Evolutionary conservation across 1,284 basidiomycete species (phyloP).

Genomic region (Laetiporus sulphureus): DNA sequence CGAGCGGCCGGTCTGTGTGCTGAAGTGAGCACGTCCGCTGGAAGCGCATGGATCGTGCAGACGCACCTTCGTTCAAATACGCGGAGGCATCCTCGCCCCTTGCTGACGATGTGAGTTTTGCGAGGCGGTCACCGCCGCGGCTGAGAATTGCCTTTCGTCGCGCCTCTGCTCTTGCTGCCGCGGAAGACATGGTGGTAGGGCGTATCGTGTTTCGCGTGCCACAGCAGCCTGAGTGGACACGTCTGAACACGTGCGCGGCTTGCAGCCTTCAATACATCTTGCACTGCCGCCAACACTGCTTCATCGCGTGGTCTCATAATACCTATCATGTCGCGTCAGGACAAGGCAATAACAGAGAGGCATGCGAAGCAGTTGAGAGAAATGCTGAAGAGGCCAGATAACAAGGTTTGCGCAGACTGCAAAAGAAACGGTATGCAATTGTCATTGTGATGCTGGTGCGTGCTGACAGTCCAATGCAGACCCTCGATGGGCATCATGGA

Average conservation of each 20-base stretch:
- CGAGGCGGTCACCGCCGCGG: slow-evolving; percentile 62
- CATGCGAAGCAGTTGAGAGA: slow-evolving; percentile 76
- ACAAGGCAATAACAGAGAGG: slow-evolving; percentile 79
- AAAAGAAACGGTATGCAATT: slow-evolving; percentile 87
- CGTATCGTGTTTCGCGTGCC: slow-evolving; percentile 9
- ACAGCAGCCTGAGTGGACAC: slow-evolving; percentile 10
- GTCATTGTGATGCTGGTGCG: slow-evolving; percentile 3
- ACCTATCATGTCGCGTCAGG: slow-evolving; percentile 55
- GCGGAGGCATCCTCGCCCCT: slow-evolving; percentile 62
- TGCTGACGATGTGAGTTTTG: slow-evolving; percentile 68
- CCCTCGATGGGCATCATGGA: slow-evolving; percentile 98
- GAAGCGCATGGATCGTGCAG: slow-evolving; percentile 4
- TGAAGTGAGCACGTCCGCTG: neutral
- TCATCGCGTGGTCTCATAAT: slow-evolving; percentile 10
- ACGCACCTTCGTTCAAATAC: slow-evolving; percentile 50
- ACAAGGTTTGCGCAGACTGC: slow-evolving; percentile 93
- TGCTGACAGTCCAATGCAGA: too few relatives aligned
- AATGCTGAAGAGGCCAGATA: slow-evolving; percentile 83
- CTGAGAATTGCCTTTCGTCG: slow-evolving; percentile 67
- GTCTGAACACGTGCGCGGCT: slow-evolving; percentile 5
- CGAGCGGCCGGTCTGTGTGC: slow-evolving; percentile 36
- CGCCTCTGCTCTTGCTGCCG: slow-evolving; percentile 64
- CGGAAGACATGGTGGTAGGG: slow-evolving; percentile 25
- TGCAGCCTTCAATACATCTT: too few relatives aligned
- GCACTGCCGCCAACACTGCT: neutral